These are phyloP conservation scores for Sicyos edulis DNA, from an alignment of 306 rosid genomes.

Conservation along the genomic window DNA sequence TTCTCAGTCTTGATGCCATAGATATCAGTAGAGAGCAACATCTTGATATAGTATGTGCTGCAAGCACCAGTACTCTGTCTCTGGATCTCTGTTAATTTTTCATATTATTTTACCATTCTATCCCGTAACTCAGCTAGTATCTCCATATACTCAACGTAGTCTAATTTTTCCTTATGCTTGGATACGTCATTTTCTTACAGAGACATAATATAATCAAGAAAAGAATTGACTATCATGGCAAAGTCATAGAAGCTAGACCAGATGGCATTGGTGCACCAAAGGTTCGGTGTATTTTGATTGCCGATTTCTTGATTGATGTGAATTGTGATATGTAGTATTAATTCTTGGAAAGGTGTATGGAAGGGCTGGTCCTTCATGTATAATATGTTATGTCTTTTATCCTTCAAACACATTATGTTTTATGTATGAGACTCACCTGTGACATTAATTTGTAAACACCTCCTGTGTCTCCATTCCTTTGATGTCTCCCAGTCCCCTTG, in stretches of 20 bases:
- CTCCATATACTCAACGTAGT: background rate
- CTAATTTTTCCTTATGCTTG: conserved; percentile 16
- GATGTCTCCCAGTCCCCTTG: no score
- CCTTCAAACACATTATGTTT: background rate
- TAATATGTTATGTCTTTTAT: background rate
- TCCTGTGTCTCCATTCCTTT: no score
- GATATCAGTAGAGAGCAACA: conserved; percentile 91
- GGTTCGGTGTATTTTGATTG: conserved; percentile 31
- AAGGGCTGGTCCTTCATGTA: background rate
- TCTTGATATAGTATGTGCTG: conserved; percentile 68
- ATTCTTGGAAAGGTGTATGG: background rate
- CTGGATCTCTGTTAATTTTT: background rate
- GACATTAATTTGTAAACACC: no score
- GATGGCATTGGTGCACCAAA: conserved; percentile 89
- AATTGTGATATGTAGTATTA: background rate
- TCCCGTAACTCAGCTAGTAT: background rate
- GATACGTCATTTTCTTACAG: conserved; percentile 39
- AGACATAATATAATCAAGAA: conserved; percentile 73
- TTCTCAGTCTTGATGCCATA: conserved; percentile 83
- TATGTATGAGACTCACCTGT: no score
- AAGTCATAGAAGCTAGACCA: conserved; percentile 56
- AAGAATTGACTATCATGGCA: conserved; percentile 64
- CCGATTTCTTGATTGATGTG: conserved; percentile 6
- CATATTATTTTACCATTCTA: background rate
- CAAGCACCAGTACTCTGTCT: background rate